Base-by-base conservation (phyloP, 2,329 filamentous ascomycete species). In the Rutstroemia sp. region DNA sequence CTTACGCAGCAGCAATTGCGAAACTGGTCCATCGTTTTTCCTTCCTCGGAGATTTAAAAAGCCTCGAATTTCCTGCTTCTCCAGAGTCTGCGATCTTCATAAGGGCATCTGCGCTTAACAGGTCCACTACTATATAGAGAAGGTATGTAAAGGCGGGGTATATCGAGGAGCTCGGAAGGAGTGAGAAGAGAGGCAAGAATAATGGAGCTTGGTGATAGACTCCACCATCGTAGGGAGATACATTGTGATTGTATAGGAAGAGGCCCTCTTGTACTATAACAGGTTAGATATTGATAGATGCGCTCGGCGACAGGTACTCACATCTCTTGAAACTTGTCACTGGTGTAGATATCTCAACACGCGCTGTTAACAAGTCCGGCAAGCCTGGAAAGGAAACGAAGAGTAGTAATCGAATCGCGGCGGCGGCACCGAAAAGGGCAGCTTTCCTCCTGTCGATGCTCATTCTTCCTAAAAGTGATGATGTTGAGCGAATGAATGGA, bases 311-410 rank as follows among this genome's bases (percentile, higher is more conserved):
- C 6, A 6, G 10, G 39, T n/a, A 42, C 39, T 42, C 79, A 95
- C 92, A 78, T 82, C 94, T 83, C 77, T 97, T 97, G 81, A 96
- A 99, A 80, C 92, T 96, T 65, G 90, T 96, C 48, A 97, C 88
- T 41, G 94, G 92, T 21, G 94, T 99, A 46, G 94, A 96, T 67
- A 99, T 87, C 77, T 99, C 94, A 66, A 96, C 94, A 69, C 94
- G 87, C 62, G 87, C 88, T 19, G 90, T 94, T 60, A 99, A 79
- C 60, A 96, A 79, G 70, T 91, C 85, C 52, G 92, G 89, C 42
- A 99, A 78, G 39, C 82, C 82, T 60, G 94, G 92, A 69, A 96
- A 96, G 57, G 84, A 78, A 58, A 85, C 77, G 70, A 91, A 92
- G 53, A 97, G 81, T 56, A 89, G 74, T 58, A 97, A 78, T 64